A percentile compares a stretch with the other conserved stretches of the same genome.
These are phyloP conservation scores for Pogostemon cablin DNA, from an alignment of 257 asterid species.

Conservation along the genomic window DNA sequence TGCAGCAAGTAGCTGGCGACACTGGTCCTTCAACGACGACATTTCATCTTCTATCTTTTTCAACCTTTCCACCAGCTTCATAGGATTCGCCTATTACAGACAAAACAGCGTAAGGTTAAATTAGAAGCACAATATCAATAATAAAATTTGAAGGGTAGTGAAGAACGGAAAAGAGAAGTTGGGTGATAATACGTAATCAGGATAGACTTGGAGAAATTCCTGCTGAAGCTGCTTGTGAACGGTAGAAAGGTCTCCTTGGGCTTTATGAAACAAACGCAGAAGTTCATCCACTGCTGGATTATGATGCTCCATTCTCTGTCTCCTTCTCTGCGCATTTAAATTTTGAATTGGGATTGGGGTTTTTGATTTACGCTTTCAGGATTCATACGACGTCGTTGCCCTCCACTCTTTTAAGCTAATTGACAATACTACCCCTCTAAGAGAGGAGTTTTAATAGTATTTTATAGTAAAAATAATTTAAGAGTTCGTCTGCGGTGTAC, in stretches of 20 bases:
- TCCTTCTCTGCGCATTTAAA: constrained; percentile 14
- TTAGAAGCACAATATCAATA: neutral
- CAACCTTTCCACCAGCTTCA: constrained; percentile 81
- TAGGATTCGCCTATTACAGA: constrained; percentile 73
- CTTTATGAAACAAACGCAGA: constrained; percentile 63
- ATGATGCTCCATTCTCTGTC: constrained; percentile 53
- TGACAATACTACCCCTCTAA: constrained; percentile 15
- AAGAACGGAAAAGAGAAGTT: constrained; percentile 15
- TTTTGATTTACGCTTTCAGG: neutral
- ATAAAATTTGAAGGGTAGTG: neutral
- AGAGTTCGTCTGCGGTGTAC: neutral
- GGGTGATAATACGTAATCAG: constrained; percentile 56
- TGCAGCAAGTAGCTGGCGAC: constrained; percentile 91
- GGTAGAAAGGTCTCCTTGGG: constrained; percentile 65
- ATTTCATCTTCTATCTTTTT: constrained; percentile 85
- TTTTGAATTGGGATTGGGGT: constrained; percentile 18
- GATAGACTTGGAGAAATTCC: constrained; percentile 77
- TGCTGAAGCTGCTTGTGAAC: constrained; percentile 69
- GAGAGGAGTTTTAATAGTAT: neutral
- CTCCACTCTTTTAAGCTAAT: neutral
- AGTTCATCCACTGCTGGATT: constrained; percentile 83
- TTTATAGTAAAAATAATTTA: neutral
- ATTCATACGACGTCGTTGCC: constrained; percentile 1
- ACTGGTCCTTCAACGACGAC: constrained; percentile 72
- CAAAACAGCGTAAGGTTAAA: constrained; percentile 7